Evolutionary conservation across 2,329 filamentous ascomycete genomes (phyloP), one percentile per base, ranked within the genome.

Genomic region (Xenoacremonium recifei): DNA sequence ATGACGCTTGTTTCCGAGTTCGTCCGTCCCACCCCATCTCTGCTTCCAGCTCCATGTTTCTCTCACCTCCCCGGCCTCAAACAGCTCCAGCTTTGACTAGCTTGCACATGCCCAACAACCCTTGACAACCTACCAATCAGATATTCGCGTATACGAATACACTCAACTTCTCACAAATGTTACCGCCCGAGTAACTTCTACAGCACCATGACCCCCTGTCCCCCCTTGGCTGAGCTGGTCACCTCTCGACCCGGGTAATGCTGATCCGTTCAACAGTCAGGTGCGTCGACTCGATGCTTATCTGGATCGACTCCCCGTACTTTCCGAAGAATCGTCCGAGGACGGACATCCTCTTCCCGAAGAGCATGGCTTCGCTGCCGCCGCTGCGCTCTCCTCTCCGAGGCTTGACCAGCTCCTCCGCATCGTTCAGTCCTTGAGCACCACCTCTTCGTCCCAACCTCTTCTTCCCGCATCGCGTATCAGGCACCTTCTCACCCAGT

Each of bases 391-490:
- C 37, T 66, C 75, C 48, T 76, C 74, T 16, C 72, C 76, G 19
- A 69, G 80, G 38, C 68, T 84, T 53, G 68, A 79, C 62, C 73
- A 82, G 39, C 69, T 95, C 29, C 77, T 90, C 51, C 71, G 69
- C 43, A 78, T 90, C 40, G 79, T 88, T 56, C 84, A 85, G 63
- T 72, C 80, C 3, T 68, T 95, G 12, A 91, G 87, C 16, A 80
- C 84, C 4, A 81, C 81, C 3, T 80, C 84, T 1, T 79, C 81
- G 3, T 80, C 83, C 5, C 75, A 77, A 39, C 71, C 80, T 21
- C 68, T 87, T 6, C 67, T 90, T n/a, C 68, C 80, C 3, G 64
- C 79, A 17, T 67, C 71, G 40, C 76, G 76, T 18, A 79, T 95
- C 45, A 74, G 75, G 44, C 65, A 67, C 12, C 68, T 90, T 21